A percentile compares a stretch with the other conserved stretches of the same genome.
Conservation (phyloP, 129 eudicot species). For the Centrapalus pauciflorus region DNA sequence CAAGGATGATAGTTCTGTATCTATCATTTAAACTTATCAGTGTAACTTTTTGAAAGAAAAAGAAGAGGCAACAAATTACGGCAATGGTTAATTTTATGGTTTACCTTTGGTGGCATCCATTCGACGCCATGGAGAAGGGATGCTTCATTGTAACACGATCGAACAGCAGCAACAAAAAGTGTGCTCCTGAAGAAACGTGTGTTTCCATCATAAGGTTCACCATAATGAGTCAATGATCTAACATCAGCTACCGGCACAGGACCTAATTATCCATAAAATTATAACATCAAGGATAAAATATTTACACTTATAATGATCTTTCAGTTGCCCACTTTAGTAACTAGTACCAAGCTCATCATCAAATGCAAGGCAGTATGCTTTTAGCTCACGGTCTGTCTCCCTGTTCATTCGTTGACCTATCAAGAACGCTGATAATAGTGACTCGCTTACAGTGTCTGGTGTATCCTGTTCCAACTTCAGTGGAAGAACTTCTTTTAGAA, state of each 20-base stretch:
- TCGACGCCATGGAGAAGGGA: constrained; percentile 96
- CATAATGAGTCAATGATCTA: constrained; percentile 90
- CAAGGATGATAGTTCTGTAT: background rate
- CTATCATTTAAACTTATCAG: background rate
- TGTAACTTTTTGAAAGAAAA: background rate
- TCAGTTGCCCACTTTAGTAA: constrained; percentile 28
- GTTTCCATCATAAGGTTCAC: constrained; percentile 99
- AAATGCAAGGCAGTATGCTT: constrained; percentile 96
- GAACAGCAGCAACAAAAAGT: constrained; percentile 95
- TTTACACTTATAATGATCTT: background rate
- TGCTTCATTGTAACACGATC: constrained; percentile 92
- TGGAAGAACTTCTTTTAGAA: constrained; percentile 85
- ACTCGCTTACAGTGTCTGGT: constrained; percentile 57
- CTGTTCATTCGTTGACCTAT: constrained; percentile 98
- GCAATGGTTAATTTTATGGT: too few relatives aligned
- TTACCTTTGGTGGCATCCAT: constrained; percentile 99
- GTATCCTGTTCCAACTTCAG: constrained; percentile 31
- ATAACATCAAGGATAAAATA: constrained; percentile 10
- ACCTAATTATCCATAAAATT: constrained; percentile 42
- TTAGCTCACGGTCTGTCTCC: constrained; percentile 95
- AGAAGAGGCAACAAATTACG: background rate
- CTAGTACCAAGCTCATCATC: constrained; percentile 80
- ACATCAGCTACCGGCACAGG: constrained; percentile 92
- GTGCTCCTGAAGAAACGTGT: constrained; percentile 97
- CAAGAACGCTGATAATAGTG: constrained; percentile 87